Percentiles rank a stretch among this genome's conserved stretches.
Conservation (phyloP, 163 green algal genomes). For the Scenedesmus sp. region DNA sequence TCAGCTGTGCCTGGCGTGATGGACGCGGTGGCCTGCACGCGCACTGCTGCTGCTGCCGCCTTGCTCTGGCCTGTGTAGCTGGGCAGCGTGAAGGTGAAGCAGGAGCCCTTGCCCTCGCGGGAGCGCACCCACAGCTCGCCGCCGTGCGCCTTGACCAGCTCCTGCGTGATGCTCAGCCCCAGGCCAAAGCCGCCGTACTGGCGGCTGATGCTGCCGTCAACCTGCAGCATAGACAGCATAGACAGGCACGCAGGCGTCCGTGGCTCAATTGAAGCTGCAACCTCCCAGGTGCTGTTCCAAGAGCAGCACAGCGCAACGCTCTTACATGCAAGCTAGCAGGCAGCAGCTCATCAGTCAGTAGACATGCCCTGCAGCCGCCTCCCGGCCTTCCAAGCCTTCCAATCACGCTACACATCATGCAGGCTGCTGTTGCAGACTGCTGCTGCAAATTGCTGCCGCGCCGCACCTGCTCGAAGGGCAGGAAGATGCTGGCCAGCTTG, state of each 20-base stretch:
- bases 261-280: background rate
- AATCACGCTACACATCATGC: too few species aligned
- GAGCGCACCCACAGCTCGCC: slow-evolving; percentile 73
- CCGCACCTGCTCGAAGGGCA: slow-evolving; percentile 78
- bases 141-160: slow-evolving; percentile 82
- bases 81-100: slow-evolving; percentile 66
- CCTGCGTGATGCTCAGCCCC: slow-evolving; percentile 79
- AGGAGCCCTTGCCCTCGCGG: slow-evolving; percentile 59
- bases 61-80: slow-evolving; percentile 40
- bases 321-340: too few species aligned
- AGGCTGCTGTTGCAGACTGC: background rate
- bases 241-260: too few species aligned
- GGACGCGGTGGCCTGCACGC: background rate
- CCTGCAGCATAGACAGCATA: slow-evolving; percentile 56
- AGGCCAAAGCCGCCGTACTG: slow-evolving; percentile 88
- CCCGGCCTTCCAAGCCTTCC: too few species aligned
- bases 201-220: slow-evolving; percentile 81
- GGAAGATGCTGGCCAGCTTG: slow-evolving; percentile 82
- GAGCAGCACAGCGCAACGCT: background rate
- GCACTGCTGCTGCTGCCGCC: slow-evolving; percentile 20
- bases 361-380: too few species aligned
- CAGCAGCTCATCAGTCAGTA: too few species aligned
- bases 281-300: background rate
- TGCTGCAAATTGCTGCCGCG: too few species aligned
- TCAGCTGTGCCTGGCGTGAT: background rate